Conservation (phyloP, 805 yeast species). For the Kodamaea nitidulidarum region DNA sequence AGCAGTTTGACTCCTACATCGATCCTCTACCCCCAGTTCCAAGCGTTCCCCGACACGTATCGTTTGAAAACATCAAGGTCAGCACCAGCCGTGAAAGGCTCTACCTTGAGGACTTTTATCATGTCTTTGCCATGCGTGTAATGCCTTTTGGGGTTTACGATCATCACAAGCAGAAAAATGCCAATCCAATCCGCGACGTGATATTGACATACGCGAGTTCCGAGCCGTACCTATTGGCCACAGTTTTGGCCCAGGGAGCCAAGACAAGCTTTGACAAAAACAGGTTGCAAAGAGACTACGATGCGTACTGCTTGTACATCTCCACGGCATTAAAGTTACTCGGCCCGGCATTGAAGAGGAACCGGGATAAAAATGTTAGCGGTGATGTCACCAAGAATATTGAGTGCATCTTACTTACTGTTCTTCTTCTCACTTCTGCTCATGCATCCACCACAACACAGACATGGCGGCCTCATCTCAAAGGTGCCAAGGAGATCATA, state of each 20-base stretch:
- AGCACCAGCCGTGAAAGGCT: conserved; percentile 24
- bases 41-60: conserved; percentile 24
- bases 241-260: conserved; percentile 74
- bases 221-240: conserved; percentile 61
- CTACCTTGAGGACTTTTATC: conserved; percentile 37
- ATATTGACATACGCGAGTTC: conserved; percentile 54
- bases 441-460: conserved; percentile 51
- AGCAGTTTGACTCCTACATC: conserved; percentile 6
- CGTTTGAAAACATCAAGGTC: conserved; percentile 27
- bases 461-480: conserved; percentile 61
- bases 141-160: conserved; percentile 38
- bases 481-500: conserved; percentile 61
- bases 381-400: conserved; percentile 40
- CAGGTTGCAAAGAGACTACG: conserved; percentile 50
- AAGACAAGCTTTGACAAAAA: conserved; percentile 45
- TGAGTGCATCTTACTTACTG: conserved; percentile 66
- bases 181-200: conserved; percentile 59
- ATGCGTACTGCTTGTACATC: conserved; percentile 58
- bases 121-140: conserved; percentile 34
- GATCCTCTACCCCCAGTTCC: neutral
- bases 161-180: conserved; percentile 18
- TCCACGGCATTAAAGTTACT: conserved; percentile 57
- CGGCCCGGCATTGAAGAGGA: conserved; percentile 38
- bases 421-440: conserved; percentile 60
- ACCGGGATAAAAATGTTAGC: conserved; percentile 16